A percentile compares a stretch with the other conserved stretches of the same genome.
These are phyloP conservation scores for Phytopythium sindhum DNA, from an alignment of 352 stramenopile species.

Conservation along the genomic window DNA sequence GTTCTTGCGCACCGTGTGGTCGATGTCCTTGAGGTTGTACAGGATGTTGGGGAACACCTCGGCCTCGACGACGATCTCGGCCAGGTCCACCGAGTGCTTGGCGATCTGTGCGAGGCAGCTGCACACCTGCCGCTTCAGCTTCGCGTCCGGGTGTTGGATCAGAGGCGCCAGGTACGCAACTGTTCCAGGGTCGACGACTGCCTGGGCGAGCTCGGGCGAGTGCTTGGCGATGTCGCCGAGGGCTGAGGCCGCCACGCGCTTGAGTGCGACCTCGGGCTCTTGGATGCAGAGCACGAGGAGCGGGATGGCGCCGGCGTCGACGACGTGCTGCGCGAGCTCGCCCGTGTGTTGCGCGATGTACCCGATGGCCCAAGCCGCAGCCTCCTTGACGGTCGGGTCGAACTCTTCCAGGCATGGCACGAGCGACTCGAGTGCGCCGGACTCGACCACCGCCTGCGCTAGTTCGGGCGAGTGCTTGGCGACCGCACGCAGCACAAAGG, in stretches of 20 bases:
- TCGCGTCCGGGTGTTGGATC: constrained; percentile 93
- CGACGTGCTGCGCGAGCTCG: constrained; percentile 92
- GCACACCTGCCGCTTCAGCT: constrained; percentile 91
- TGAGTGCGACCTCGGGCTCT: constrained; percentile 94
- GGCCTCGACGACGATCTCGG: constrained; percentile 94
- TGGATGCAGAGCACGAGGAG: constrained; percentile 95
- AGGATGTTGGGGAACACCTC: constrained; percentile 96
- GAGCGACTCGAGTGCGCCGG: constrained; percentile 88
- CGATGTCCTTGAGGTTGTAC: constrained; percentile 94
- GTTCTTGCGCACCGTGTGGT: constrained; percentile 95
- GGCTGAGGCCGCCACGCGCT: constrained; percentile 91
- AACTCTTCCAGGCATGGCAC: constrained; percentile 95
- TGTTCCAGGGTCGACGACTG: constrained; percentile 91
- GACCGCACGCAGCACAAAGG: constrained; percentile 92
- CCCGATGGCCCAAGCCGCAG: constrained; percentile 93
- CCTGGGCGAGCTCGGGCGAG: constrained; percentile 92
- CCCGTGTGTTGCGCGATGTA: constrained; percentile 95
- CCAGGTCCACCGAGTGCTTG: constrained; percentile 95
- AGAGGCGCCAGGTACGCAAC: constrained; percentile 93
- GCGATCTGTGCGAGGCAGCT: constrained; percentile 93
- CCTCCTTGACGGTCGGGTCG: constrained; percentile 94
- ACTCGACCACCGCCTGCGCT: constrained; percentile 93
- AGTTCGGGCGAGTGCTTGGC: constrained; percentile 94
- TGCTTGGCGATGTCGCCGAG: constrained; percentile 95
- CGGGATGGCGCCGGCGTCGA: constrained; percentile 91